Evolutionary conservation across 176 grass and related monocot genomes (phyloP), one percentile per base, ranked within the genome.

Genomic region (Avena eriantha): DNA sequence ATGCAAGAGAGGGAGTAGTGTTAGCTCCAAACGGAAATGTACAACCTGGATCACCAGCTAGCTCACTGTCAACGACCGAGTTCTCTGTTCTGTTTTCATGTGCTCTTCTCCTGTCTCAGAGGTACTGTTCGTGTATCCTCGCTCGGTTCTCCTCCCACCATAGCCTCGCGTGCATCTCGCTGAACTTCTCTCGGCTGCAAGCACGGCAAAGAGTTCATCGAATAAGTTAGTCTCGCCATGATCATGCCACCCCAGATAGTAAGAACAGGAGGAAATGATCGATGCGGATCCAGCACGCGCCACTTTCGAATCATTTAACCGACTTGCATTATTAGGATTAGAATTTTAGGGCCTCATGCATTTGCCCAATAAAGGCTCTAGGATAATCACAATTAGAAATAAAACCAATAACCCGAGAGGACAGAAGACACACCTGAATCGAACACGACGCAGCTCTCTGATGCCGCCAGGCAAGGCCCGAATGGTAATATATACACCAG

Each of bases 121-220:
- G 97, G 89, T 99, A 99, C 23, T 96, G 94, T 79, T 96, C 90
- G 4, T 96, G 97, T 94, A 99, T 96, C 68, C 97, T 94, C 4
- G 90, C 77, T 35, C 94, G 94, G 60, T 99, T 96, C 73, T 96
- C 90, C 46, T 99, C 97, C 97, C 97, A 99, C 97, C 97, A 99
- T 77, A 94, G 58, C 55, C 92, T 93, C 41, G 94, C 97, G 73
- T 96, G 94, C 94, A 92, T 93, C 89, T 99, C 97, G 16, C 92
- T 94, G 64, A 99, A 99, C 47, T 90, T 94, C 87, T 99, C 97
- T 76, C 97, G 97, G 84, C 97, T 99, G 85, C 60, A 91, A 53
- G 13, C 12, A 84, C 8, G 87, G 61, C 3, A 4, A 4, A 7
- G 47, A 23, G 43, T 41, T 43, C 39, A 41, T 76, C 21, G 7